A percentile compares a stretch with the other conserved stretches of the same genome.
These are phyloP conservation scores for Eimeria mitis DNA, from an alignment of 169 alveolate species.

Conservation along the genomic window DNA sequence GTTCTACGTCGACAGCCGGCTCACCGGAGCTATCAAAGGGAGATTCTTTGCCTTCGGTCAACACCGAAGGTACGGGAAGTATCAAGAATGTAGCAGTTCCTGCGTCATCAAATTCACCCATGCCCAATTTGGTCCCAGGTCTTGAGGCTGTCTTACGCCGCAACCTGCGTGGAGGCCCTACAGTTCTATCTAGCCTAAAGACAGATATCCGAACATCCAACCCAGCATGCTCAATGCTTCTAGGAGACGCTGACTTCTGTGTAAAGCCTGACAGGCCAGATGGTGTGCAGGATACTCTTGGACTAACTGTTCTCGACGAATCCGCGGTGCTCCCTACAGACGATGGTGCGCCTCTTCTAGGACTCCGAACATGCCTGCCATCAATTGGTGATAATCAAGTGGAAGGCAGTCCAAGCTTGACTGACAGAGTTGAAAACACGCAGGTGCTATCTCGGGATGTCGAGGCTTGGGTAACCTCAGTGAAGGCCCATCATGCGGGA, in stretches of 20 bases:
- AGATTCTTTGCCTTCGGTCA: background rate
- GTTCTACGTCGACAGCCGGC: background rate
- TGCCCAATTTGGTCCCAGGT: background rate
- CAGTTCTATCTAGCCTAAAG: background rate
- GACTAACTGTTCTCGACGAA: constrained; percentile 11
- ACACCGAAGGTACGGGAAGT: background rate
- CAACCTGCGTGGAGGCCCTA: background rate
- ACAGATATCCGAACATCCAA: background rate
- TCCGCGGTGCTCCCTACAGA: background rate
- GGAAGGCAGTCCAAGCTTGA: background rate
- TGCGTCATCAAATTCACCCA: background rate
- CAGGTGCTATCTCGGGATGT: background rate
- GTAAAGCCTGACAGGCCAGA: constrained; percentile 3
- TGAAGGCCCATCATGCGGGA: background rate
- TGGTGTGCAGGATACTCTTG: constrained; percentile 13
- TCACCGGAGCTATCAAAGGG: background rate
- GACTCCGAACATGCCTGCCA: background rate
- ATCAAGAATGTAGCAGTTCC: too few relatives aligned
- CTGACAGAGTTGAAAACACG: background rate
- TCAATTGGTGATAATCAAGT: background rate
- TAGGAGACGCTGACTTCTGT: background rate
- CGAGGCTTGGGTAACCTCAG: background rate
- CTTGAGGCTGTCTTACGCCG: background rate
- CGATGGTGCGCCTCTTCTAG: background rate
- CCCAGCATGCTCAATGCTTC: background rate